A percentile compares a stretch with the other conserved stretches of the same genome.
Evolutionary conservation across 2,329 filamentous ascomycete genomes (phyloP).

Genomic region (Monosporascus sp.): DNA sequence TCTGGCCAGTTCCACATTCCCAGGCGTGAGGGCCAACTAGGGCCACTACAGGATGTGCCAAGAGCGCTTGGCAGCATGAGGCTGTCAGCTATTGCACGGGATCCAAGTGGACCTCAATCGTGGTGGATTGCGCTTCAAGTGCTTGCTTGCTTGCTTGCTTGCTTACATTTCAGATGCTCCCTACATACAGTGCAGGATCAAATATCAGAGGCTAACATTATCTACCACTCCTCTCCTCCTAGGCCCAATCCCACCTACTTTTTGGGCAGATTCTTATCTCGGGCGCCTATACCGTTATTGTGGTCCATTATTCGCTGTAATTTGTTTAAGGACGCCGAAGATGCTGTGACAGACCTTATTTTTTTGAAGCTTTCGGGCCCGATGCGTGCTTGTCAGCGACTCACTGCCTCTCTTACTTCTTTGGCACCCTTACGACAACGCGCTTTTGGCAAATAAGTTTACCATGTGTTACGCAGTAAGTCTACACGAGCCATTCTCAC

Average conservation of each 20-base stretch:
- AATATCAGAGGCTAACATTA: not conserved
- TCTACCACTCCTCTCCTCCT: not conserved
- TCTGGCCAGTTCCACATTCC: not conserved
- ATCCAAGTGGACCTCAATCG: not conserved
- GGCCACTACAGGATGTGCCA: not conserved
- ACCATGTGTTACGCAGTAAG: not conserved
- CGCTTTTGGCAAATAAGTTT: not conserved
- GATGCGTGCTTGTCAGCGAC: not conserved
- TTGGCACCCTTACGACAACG: not conserved
- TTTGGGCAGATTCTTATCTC: too few species aligned
- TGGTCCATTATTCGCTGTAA: not conserved
- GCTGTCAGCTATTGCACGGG: not conserved
- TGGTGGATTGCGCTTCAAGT: not conserved
- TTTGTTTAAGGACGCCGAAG: not conserved
- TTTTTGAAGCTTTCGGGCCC: not conserved
- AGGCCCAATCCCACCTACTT: too few species aligned
- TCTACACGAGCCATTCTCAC: not conserved
- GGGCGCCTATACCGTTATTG: too few species aligned
- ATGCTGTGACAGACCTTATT: not conserved
- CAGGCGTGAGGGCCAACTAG: not conserved
- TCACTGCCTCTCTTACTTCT: not conserved
- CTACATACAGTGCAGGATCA: not conserved
- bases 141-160: not conserved
- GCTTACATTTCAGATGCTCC: not conserved
- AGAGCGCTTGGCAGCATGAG: not conserved